These are phyloP conservation scores for Penstemon barbatus DNA, from an alignment of 257 asterid genomes.

Conservation along the genomic window DNA sequence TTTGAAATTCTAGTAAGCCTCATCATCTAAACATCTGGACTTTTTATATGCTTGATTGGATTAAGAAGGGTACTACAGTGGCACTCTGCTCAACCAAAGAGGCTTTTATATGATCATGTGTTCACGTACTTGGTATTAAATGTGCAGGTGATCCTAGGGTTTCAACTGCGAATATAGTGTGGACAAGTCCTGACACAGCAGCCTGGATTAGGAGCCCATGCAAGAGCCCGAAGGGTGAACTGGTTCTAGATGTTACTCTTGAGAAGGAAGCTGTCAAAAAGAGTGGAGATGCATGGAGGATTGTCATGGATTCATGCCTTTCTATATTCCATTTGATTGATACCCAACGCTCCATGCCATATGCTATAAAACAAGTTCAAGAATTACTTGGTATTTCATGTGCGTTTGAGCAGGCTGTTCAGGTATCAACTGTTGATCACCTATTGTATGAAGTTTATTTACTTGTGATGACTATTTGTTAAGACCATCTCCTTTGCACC, in stretches of 20 bases:
- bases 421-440: slow-evolving; percentile 51
- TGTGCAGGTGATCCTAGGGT: slow-evolving; percentile 88
- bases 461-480: slow-evolving; percentile 13
- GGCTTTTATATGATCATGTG: slow-evolving; percentile 13
- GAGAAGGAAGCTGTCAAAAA: slow-evolving; percentile 74
- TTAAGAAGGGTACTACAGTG: slow-evolving; percentile 12
- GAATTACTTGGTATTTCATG: slow-evolving; percentile 96
- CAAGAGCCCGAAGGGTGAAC: slow-evolving; percentile 70
- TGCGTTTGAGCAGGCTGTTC: slow-evolving; percentile 98
- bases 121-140: slow-evolving; percentile 20
- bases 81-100: slow-evolving; percentile 12
- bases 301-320: slow-evolving; percentile 85
- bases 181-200: slow-evolving; percentile 75
- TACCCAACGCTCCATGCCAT: slow-evolving; percentile 71
- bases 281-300: slow-evolving; percentile 96
- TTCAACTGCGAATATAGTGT: slow-evolving; percentile 59
- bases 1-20: background rate
- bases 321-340: slow-evolving; percentile 82
- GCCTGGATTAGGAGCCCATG: slow-evolving; percentile 73
- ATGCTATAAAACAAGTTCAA: slow-evolving; percentile 86
- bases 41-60: slow-evolving; percentile 18
- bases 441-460: background rate
- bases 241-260: slow-evolving; percentile 74
- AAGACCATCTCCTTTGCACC: background rate
- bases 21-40: background rate